Conservation (phyloP, 345 rosid species). For the Boechera retrofracta region DNA sequence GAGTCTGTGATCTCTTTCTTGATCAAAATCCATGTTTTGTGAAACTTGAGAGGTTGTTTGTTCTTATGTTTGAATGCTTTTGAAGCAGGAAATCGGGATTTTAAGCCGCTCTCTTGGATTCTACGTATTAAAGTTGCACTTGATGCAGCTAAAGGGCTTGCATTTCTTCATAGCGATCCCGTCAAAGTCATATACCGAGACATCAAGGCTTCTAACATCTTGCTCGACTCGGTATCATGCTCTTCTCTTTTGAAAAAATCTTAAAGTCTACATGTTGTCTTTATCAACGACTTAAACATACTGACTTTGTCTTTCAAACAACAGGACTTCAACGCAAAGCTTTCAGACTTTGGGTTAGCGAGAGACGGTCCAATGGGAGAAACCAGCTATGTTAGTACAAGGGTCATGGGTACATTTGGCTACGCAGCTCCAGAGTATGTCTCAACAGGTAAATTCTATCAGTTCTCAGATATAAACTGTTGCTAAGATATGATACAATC, state of each 20-base stretch:
- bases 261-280: neutral
- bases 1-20: conserved; percentile 41
- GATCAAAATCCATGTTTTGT: neutral
- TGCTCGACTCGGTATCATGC: conserved; percentile 69
- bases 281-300: conserved; percentile 10
- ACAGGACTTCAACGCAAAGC: conserved; percentile 77
- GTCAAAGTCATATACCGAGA: conserved; percentile 91
- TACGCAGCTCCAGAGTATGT: conserved; percentile 54
- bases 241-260: neutral
- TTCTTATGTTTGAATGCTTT: conserved; percentile 25
- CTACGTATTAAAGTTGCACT: conserved; percentile 83
- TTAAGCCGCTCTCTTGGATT: conserved; percentile 86
- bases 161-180: conserved; percentile 83
- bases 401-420: conserved; percentile 95
- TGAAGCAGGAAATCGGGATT: conserved; percentile 58
- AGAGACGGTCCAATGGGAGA: conserved; percentile 92
- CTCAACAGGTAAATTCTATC: conserved; percentile 66
- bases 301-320: conserved; percentile 10
- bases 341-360: conserved; percentile 94
- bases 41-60: conserved; percentile 1
- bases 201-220: conserved; percentile 83
- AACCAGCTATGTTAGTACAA: conserved; percentile 82
- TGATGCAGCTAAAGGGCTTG: conserved; percentile 94
- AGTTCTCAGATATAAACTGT: neutral
- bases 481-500: neutral